These are phyloP conservation scores for Paraconiothyrium brasiliense DNA, from an alignment of 2,329 filamentous ascomycete species.

Conservation along the genomic window DNA sequence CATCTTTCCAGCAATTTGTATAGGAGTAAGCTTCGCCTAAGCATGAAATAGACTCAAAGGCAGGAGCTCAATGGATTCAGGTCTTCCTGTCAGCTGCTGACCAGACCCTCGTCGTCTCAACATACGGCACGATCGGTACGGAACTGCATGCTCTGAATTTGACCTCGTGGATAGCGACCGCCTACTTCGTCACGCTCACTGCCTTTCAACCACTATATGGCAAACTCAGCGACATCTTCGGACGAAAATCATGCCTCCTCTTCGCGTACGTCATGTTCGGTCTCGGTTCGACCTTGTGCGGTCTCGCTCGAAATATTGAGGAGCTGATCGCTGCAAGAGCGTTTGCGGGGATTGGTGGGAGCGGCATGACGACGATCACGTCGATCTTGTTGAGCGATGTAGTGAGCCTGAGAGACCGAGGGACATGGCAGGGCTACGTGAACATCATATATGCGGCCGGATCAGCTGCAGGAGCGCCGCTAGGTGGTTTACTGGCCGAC, in stretches of 20 bases:
- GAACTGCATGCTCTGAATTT: conserved; percentile 78
- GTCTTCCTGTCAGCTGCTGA: conserved; percentile 77
- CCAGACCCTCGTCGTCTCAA: conserved; percentile 79
- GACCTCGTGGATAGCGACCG: conserved; percentile 76
- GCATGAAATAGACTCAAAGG: not conserved
- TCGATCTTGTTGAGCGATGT: conserved; percentile 76
- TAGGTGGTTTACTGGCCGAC: conserved; percentile 77
- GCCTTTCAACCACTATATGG: conserved; percentile 80
- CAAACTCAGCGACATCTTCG: conserved; percentile 75
- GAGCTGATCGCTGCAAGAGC: conserved; percentile 73
- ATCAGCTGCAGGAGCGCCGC: conserved; percentile 72
- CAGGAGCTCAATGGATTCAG: conserved; percentile 51
- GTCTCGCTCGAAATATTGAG: conserved; percentile 69
- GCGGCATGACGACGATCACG: conserved; percentile 75
- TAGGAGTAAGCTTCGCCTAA: conserved; percentile 61
- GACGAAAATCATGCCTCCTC: conserved; percentile 71
- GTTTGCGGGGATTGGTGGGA: conserved; percentile 72
- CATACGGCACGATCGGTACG: conserved; percentile 79
- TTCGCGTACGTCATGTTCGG: conserved; percentile 72
- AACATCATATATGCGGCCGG: conserved; percentile 77
- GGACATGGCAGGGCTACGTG: conserved; percentile 77
- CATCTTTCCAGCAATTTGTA: conserved; percentile 68
- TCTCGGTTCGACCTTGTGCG: conserved; percentile 70
- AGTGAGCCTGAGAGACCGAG: conserved; percentile 73
- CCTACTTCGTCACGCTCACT: conserved; percentile 77